Base-by-base conservation (phyloP, 164 flowering plant genomes). In the Piper betle region DNA sequence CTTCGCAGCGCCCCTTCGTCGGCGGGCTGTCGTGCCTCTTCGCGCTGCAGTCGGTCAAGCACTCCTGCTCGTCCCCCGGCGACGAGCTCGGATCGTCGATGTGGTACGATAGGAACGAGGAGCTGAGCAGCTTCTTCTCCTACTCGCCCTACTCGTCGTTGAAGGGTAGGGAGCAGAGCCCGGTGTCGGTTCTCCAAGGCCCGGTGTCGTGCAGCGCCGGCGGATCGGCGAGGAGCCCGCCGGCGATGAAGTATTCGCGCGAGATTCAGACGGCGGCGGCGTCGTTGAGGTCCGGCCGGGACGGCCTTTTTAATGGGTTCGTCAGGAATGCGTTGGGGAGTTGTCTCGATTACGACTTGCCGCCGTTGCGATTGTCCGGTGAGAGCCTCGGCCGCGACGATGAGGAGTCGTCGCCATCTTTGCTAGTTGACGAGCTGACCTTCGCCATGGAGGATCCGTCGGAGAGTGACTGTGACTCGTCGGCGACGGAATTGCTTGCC, bases 1-100 rank as follows among this genome's bases (percentile, higher is more conserved):
- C 88, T 2, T 61, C 88, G 5, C 81, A 75, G 57, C 84, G 72
- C 68, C 76, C 88, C n/a, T 58, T 72, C 5, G 61, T 75, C 1
- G 98, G 97, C 2, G 98, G 98, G 5, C 82, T 88, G n/a, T 81
- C 97, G n/a, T 72, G 82, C 58, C 71, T 90, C 55, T 86, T 88
- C 64, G 73, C 95, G 17, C 77, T 91, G 0, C 62, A 80, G 0
- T 53, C 85, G 38, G 78, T 77, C 25, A 71, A 70, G 62, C 83
- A 81, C 58, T 60, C 46, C 46, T 42, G 46, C 46, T 42, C 50
- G 15, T 46, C 75, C 50, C 15, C 50, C 50, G 12, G 50, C 20
- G 87, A 78, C n/a, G 91, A 84, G 2, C 40, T 82, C 61, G 83
- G 80, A 10, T 69, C 83, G 33, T 25, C 33, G 15, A 12, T 46